Evolutionary conservation across 1,139 yeast genomes (phyloP).

Genomic region (Suhomyces terraborum): DNA sequence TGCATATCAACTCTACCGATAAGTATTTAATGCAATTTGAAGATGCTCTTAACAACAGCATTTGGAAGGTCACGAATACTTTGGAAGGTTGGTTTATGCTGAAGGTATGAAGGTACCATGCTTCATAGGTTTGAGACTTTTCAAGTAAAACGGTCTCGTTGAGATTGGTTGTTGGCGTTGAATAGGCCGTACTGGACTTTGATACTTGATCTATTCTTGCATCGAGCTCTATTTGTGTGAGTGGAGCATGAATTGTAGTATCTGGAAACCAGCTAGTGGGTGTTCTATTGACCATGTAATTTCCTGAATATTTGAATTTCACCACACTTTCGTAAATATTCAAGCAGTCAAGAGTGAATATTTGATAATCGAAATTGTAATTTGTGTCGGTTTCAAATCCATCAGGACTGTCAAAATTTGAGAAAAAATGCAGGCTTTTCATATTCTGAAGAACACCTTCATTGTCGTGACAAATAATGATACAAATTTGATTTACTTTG

Average conservation of each 20-base stretch:
- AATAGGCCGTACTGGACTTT: background rate
- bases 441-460: background rate
- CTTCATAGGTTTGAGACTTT: constrained; percentile 33
- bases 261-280: constrained; percentile 9
- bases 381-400: constrained; percentile 17
- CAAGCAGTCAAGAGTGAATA: constrained; percentile 15
- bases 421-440: background rate
- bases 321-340: constrained; percentile 5
- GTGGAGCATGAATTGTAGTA: constrained; percentile 7
- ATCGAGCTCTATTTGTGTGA: constrained; percentile 13
- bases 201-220: background rate
- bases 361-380: constrained; percentile 24
- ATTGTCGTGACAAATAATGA: constrained; percentile 16
- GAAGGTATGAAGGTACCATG: constrained; percentile 51
- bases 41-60: background rate
- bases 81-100: constrained; percentile 21
- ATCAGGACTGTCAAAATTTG: background rate
- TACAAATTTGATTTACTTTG: constrained; percentile 28
- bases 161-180: background rate
- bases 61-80: constrained; percentile 46
- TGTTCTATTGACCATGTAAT: background rate
- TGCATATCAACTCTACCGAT: constrained; percentile 52
- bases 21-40: constrained; percentile 26
- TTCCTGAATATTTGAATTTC: background rate
- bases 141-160: constrained; percentile 20